Percentiles rank a stretch among this genome's conserved stretches.
These are phyloP conservation scores for Metrosideros polymorpha DNA, from an alignment of 441 rosid genomes.

Conservation along the genomic window DNA sequence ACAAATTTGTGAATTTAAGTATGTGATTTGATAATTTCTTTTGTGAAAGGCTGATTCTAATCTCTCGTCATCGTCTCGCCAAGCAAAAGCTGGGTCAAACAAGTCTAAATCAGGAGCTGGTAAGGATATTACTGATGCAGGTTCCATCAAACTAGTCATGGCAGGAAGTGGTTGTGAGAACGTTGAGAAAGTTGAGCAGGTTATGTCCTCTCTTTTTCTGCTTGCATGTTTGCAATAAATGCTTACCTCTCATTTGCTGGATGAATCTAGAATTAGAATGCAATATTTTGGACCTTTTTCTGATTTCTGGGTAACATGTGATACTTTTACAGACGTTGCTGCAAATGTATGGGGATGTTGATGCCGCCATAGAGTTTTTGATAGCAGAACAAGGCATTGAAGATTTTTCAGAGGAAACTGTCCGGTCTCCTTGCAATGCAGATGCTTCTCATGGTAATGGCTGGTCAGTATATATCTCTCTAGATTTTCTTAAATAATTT, in stretches of 20 bases:
- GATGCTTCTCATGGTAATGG: slow-evolving; percentile 49
- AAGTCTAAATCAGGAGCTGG: slow-evolving; percentile 32
- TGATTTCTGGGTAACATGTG: background rate
- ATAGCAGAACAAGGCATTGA: slow-evolving; percentile 52
- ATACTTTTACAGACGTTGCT: slow-evolving; percentile 45
- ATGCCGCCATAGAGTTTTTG: slow-evolving; percentile 77
- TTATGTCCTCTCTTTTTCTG: background rate
- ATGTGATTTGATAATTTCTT: background rate
- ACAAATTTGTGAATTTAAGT: background rate
- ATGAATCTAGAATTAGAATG: background rate
- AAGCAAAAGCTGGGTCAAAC: slow-evolving; percentile 44
- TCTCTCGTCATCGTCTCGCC: slow-evolving; percentile 55
- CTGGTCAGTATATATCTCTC: slow-evolving; percentile 16
- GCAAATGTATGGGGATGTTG: slow-evolving; percentile 71
- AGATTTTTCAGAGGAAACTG: slow-evolving; percentile 19
- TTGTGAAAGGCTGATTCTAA: slow-evolving; percentile 84
- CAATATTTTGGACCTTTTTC: background rate
- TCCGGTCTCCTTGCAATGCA: slow-evolving; percentile 12
- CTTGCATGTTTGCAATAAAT: background rate
- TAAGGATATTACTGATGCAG: slow-evolving; percentile 25
- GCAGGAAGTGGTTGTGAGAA: slow-evolving; percentile 68
- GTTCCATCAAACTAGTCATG: slow-evolving; percentile 61
- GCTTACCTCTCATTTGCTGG: background rate
- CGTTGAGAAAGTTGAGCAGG: slow-evolving; percentile 58
- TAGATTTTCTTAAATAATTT: background rate